Conservation (phyloP, 1,139 yeast genomes). For the Protomyces inouyei region DNA sequence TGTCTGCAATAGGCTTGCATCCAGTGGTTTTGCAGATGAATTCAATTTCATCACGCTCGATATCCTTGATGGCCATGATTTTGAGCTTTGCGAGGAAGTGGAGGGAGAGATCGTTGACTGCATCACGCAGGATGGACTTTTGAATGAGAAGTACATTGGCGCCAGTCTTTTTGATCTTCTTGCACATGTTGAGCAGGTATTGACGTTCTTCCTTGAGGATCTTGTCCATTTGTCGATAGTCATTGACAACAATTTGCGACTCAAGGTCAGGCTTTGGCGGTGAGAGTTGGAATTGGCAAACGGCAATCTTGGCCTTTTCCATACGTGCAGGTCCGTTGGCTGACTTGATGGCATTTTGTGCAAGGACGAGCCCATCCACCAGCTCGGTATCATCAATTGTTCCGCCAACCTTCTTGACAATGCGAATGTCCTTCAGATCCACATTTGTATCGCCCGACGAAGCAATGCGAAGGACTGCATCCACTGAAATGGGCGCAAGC, state of each 20-base stretch:
- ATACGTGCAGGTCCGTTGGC: slow-evolving; percentile 97
- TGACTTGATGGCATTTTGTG: slow-evolving; percentile 79
- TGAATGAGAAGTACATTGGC: slow-evolving; percentile 92
- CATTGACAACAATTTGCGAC: slow-evolving; percentile 93
- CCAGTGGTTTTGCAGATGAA: slow-evolving; percentile 84
- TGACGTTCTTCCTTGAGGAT: slow-evolving; percentile 96
- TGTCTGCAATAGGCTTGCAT: slow-evolving; percentile 93
- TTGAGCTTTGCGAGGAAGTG: slow-evolving; percentile 90
- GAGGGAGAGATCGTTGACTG: slow-evolving; percentile 91
- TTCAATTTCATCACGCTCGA: slow-evolving; percentile 95
- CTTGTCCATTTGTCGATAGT: slow-evolving; percentile 98
- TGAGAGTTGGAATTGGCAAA: slow-evolving; percentile 90
- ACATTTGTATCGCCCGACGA: slow-evolving; percentile 58
- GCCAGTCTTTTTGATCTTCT: slow-evolving; percentile 91
- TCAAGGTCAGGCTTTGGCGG: slow-evolving; percentile 99
- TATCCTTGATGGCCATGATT: slow-evolving; percentile 89
- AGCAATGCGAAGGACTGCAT: slow-evolving; percentile 72
- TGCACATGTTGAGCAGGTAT: slow-evolving; percentile 86
- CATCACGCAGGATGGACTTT: slow-evolving; percentile 91
- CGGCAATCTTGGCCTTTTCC: slow-evolving; percentile 89
- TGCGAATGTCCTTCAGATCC: slow-evolving; percentile 79
- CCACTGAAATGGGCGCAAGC: slow-evolving; percentile 91
- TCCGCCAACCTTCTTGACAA: slow-evolving; percentile 92
- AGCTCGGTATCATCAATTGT: slow-evolving; percentile 94
- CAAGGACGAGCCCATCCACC: slow-evolving; percentile 86